A percentile compares a stretch with the other conserved stretches of the same genome.
phyloP scores from a whole-genome alignment of 371 early-diverging fungal species.

The Neoconidiobolus thromboides region DNA sequence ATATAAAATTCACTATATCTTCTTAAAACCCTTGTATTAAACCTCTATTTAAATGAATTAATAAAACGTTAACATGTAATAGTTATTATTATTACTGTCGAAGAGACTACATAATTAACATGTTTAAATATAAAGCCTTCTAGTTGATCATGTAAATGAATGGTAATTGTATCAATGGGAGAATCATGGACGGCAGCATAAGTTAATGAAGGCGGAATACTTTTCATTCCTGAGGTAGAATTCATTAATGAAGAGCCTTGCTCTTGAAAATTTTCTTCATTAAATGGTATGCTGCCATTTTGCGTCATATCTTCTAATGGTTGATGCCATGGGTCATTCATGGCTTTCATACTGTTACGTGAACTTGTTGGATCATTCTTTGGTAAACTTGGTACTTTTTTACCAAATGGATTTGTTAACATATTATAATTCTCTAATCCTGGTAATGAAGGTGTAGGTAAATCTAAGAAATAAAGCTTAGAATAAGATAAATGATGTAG shows the following conservation, averaged over 20 bases:
- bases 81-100: constrained; percentile 16
- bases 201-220: background rate
- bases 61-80: constrained; percentile 1
- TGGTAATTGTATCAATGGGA: background rate
- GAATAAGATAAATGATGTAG: background rate
- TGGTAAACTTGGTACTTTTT: no score
- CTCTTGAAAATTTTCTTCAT: background rate
- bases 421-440: background rate
- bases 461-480: background rate
- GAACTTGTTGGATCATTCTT: no score
- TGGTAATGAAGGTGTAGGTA: constrained; percentile 1
- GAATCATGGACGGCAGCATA: background rate
- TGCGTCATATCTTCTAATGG: background rate
- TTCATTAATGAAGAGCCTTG: background rate
- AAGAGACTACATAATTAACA: constrained; percentile 57
- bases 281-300: no score
- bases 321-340: background rate
- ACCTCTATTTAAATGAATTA: constrained; percentile 12
- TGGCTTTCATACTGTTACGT: no score
- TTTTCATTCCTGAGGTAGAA: background rate
- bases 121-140: constrained; percentile 65
- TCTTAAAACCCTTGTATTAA: constrained; percentile 34
- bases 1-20: constrained; percentile 76
- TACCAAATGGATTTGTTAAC: no score
- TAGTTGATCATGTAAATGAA: constrained; percentile 16